Conservation (phyloP, 306 rosid genomes). For the Glycine soja region DNA sequence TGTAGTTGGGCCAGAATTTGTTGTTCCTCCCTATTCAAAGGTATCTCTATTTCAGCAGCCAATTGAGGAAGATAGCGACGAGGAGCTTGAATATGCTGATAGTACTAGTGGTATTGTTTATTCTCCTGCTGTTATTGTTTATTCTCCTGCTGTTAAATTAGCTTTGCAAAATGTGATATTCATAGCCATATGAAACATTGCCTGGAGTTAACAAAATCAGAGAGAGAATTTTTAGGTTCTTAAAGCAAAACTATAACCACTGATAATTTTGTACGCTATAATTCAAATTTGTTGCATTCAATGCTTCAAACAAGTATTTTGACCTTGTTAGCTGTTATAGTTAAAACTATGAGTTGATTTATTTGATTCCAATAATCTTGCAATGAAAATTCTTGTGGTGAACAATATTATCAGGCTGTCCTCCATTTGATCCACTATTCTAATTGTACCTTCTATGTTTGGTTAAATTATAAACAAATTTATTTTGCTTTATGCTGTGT, state of each 20-base stretch:
- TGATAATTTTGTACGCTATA: neutral
- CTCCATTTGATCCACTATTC: neutral
- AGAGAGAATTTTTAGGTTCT: constrained; percentile 2
- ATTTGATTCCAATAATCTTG: neutral
- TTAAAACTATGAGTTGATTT: neutral
- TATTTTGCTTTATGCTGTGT: constrained; percentile 28
- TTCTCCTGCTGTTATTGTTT: too few species aligned
- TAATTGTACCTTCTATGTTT: constrained; percentile 2
- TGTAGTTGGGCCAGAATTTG: constrained; percentile 74
- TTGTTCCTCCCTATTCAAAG: constrained; percentile 82
- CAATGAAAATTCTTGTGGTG: constrained; percentile 20
- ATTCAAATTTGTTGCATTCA: neutral
- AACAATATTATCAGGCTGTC: neutral
- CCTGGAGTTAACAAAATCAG: constrained; percentile 1
- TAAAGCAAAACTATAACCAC: constrained; percentile 18
- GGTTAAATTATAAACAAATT: constrained; percentile 21
- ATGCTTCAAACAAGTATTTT: constrained; percentile 20
- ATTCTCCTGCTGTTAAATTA: constrained; percentile 34
- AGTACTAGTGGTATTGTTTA: constrained; percentile 69
- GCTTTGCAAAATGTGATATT: constrained; percentile 26
- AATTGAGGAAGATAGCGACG: constrained; percentile 89
- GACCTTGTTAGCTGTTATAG: neutral
- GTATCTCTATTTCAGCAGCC: constrained; percentile 92
- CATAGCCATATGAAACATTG: constrained; percentile 34
- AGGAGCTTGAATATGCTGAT: constrained; percentile 97